Conservation (phyloP, 257 asterid genomes). For the Salvia rosmarinus region DNA sequence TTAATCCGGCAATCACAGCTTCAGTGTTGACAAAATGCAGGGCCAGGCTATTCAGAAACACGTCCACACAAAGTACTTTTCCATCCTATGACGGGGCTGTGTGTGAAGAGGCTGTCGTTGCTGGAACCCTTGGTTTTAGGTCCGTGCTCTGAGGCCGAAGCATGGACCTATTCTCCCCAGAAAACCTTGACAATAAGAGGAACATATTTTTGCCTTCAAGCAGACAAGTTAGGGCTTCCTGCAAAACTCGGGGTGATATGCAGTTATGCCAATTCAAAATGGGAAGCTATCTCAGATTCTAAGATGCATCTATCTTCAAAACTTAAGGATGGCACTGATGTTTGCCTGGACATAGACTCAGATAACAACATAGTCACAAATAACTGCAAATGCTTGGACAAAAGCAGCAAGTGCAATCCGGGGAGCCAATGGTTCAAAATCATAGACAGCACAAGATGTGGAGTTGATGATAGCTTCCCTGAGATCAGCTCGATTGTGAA, state of each 20-base stretch:
- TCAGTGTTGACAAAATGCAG: conserved; percentile 49
- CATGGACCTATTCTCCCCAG: conserved; percentile 67
- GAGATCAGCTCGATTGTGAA: conserved; percentile 41
- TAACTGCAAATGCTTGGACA: conserved; percentile 73
- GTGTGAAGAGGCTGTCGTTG: conserved; percentile 54
- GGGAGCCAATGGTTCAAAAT: conserved; percentile 97
- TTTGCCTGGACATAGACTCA: conserved; percentile 77
- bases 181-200: conserved; percentile 59
- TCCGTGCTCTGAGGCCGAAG: conserved; percentile 78
- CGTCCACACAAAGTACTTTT: conserved; percentile 62
- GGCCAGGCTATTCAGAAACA: conserved; percentile 61
- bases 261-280: conserved; percentile 53
- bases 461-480: conserved; percentile 28
- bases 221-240: conserved; percentile 59
- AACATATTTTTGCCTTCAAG: conserved; percentile 74
- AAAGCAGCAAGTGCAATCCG: conserved; percentile 70
- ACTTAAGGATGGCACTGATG: conserved; percentile 58
- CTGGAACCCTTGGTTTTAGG: conserved; percentile 62
- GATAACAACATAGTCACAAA: conserved; percentile 63
- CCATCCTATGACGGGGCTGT: conserved; percentile 87
- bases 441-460: conserved; percentile 70
- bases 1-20: background rate
- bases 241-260: conserved; percentile 74
- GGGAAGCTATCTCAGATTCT: conserved; percentile 82
- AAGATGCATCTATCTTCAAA: conserved; percentile 83